Evolutionary conservation across 352 stramenopile genomes (phyloP).

Genomic region (Achlya hypogyna): DNA sequence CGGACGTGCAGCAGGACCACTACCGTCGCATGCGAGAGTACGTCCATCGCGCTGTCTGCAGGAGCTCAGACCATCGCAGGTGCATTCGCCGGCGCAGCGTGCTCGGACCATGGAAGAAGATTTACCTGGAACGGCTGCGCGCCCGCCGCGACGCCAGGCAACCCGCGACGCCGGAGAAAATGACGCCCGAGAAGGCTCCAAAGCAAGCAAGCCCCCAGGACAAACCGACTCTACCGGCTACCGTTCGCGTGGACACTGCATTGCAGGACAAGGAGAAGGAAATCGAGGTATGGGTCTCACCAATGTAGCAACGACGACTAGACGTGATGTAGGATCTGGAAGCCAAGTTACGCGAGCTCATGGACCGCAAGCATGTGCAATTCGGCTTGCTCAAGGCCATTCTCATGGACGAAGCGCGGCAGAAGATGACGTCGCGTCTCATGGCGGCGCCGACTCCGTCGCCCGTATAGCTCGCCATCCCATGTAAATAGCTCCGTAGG

Average conservation of each 20-base stretch:
- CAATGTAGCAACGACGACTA: background rate
- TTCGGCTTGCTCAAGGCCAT: constrained; percentile 16
- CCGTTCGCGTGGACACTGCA: too few species aligned
- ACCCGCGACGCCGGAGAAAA: background rate
- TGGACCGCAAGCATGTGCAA: constrained; percentile 16
- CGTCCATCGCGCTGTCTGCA: background rate
- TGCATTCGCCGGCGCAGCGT: constrained; percentile 19
- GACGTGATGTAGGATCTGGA: constrained; percentile 8
- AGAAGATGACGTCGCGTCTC: constrained; percentile 4
- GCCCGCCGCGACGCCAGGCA: background rate
- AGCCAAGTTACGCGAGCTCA: background rate
- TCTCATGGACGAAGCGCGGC: constrained; percentile 16
- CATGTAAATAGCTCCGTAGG: background rate
- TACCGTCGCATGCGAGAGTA: constrained; percentile 14
- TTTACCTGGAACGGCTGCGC: constrained; percentile 6
- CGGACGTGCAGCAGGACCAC: constrained; percentile 9
- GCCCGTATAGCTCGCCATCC: background rate
- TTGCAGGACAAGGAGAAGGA: constrained; percentile 5
- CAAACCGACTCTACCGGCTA: background rate
- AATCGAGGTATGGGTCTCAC: background rate
- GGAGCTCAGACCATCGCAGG: background rate
- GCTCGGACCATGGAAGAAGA: constrained; percentile 14
- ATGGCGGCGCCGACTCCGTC: background rate
- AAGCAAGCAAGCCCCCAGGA: background rate
- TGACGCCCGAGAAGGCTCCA: background rate